Evolutionary conservation across 495 filamentous ascomycete species (phyloP), one percentile per base, ranked within the genome.

Genomic region (Lepraria neglecta): DNA sequence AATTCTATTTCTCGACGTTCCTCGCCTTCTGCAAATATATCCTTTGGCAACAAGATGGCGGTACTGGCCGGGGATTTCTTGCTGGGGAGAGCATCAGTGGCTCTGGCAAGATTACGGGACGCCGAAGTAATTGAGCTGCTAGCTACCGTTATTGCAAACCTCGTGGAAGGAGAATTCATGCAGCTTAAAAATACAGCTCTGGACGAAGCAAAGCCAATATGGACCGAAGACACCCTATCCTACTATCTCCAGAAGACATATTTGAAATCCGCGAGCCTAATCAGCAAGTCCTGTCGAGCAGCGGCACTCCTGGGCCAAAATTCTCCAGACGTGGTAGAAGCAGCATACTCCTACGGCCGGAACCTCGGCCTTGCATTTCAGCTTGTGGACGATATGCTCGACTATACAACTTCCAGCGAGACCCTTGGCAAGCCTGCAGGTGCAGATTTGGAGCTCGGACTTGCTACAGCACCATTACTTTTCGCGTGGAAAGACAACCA

Each of bases 161-260:
- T 98, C 24, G 92, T 98, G 28, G 95, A 98, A 75, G 94, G 94
- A 64, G 94, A 98, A 72, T 96, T 98, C 78, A 97, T 97, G 92
- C 94, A 98, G 76, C 78, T 98, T 58, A 92, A 96, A 75, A 98
- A 98, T 74, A 97, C 94, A 3, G 88, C 87, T 21, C 80, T 83
- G 61, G 92, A 97, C 68, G 92, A 96, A 74, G 73, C 78, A 60
- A 84, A 88, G 63, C 91, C 91, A 0, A 77, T 79, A 15, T 97
- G 88, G 79, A 90, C 87, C 2, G 87, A 95, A 59, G 88, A 96
- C 31, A 89, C 90, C 2, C 78, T 98, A 59, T 78, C 85, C 10
- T 97, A 97, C 73, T 98, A 98, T 70, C 78, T 98, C n/a, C 90
- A 97, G 71, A 98, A 98, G 79, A 97, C 94, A 43, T 98, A 98